A percentile compares a stretch with the other conserved stretches of the same genome.
These are phyloP conservation scores for Lyophyllum semitale DNA, from an alignment of 768 basidiomycete genomes.

Conservation along the genomic window DNA sequence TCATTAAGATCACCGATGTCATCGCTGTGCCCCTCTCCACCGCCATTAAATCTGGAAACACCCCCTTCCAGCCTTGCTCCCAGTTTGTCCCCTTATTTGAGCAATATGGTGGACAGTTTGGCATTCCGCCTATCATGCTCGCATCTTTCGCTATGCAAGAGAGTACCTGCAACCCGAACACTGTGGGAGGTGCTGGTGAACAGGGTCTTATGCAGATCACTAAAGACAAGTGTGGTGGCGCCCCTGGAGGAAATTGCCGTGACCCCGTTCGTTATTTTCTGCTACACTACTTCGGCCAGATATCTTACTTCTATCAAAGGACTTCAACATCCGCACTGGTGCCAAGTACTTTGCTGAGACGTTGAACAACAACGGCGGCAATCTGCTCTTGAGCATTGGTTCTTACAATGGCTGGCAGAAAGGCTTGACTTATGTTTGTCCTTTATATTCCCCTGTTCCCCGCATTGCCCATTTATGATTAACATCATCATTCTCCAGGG, in stretches of 20 bases:
- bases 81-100: conserved; percentile 56
- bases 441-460: neutral
- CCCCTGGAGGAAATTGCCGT: conserved; percentile 47
- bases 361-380: conserved; percentile 48
- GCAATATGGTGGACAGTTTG: conserved; percentile 49
- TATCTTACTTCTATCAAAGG: conserved; percentile 34
- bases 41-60: conserved; percentile 49
- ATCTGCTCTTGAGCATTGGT: conserved; percentile 62
- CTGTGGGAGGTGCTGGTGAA: conserved; percentile 76
- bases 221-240: conserved; percentile 69
- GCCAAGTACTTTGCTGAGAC: conserved; percentile 59
- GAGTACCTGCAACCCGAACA: conserved; percentile 62
- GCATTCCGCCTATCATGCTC: conserved; percentile 71
- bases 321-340: conserved; percentile 73
- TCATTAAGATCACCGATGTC: conserved; percentile 53
- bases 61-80: conserved; percentile 64
- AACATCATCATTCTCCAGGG: conserved; percentile 30
- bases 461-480: neutral
- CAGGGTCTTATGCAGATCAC: conserved; percentile 89
- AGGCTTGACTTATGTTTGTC: conserved; percentile 59
- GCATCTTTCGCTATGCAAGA: conserved; percentile 93
- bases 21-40: conserved; percentile 44
- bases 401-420: conserved; percentile 74
- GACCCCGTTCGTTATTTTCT: conserved; percentile 38
- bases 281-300: neutral